Evolutionary conservation across 345 rosid species (phyloP).

Genomic region (Draba incana): DNA sequence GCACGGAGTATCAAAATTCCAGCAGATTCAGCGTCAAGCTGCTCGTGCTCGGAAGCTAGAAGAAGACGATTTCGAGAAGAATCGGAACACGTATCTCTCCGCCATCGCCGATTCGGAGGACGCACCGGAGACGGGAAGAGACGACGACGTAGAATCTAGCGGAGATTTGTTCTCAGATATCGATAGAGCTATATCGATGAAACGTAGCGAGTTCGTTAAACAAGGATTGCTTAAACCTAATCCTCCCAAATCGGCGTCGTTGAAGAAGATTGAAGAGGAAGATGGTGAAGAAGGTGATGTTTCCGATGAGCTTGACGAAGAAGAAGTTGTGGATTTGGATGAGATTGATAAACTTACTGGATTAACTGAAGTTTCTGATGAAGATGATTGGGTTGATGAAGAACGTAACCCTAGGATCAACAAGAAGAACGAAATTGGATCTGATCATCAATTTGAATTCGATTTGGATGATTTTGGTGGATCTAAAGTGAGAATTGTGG

Average conservation of each 20-base stretch:
- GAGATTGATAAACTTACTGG: conserved; percentile 74
- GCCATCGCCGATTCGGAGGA: conserved; percentile 88
- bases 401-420: conserved; percentile 44
- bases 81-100: conserved; percentile 70
- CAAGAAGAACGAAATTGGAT: conserved; percentile 38
- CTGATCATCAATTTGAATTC: conserved; percentile 67
- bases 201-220: conserved; percentile 74
- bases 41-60: conserved; percentile 62
- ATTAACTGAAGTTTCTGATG: conserved; percentile 52
- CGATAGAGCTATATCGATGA: conserved; percentile 80
- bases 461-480: conserved; percentile 73
- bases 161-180: conserved; percentile 86
- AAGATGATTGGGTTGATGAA: conserved; percentile 47
- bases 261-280: conserved; percentile 31
- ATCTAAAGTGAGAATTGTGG: conserved; percentile 60
- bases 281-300: conserved; percentile 39
- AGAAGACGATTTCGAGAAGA: conserved; percentile 78
- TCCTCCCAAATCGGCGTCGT: conserved; percentile 37
- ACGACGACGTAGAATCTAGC: conserved; percentile 36
- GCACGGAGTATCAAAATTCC: conserved; percentile 78
- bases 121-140: conserved; percentile 34
- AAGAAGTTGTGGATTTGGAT: conserved; percentile 80
- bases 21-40: conserved; percentile 77
- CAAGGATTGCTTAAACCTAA: conserved; percentile 65
- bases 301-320: conserved; percentile 64